A percentile compares a stretch with the other conserved stretches of the same genome.
Evolutionary conservation across 1,284 basidiomycete genomes (phyloP).

Genomic region (Trichosporon faecale): DNA sequence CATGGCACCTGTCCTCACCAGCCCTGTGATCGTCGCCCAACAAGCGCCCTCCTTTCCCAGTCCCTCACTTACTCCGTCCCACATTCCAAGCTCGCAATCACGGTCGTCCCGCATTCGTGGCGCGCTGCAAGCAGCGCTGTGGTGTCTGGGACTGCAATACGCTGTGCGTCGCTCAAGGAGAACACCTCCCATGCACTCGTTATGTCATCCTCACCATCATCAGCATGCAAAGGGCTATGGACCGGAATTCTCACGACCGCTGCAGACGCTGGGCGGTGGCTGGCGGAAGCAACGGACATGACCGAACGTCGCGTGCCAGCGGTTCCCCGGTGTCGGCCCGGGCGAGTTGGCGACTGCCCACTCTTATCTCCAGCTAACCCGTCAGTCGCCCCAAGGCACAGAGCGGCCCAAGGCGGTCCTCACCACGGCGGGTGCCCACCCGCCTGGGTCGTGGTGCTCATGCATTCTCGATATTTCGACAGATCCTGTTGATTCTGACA

Average conservation of each 20-base stretch:
- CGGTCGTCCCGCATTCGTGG: too few relatives aligned
- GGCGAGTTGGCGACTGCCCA: background rate
- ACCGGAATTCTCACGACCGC: background rate
- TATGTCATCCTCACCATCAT: background rate
- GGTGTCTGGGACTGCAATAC: too few relatives aligned
- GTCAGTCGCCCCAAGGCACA: background rate
- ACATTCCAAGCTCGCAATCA: too few relatives aligned
- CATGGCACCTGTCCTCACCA: too few relatives aligned
- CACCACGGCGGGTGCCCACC: background rate
- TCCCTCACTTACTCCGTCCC: too few relatives aligned
- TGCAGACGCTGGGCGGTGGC: background rate
- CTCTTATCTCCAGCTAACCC: constrained; percentile 2
- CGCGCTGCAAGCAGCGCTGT: too few relatives aligned
- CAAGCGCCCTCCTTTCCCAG: too few relatives aligned
- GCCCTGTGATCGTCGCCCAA: too few relatives aligned
- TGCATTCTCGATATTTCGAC: background rate
- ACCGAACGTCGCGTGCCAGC: background rate
- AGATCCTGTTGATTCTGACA: background rate
- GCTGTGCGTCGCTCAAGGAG: too few relatives aligned
- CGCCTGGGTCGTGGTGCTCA: background rate
- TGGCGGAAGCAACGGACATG: constrained; percentile 1
- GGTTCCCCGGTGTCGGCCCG: background rate
- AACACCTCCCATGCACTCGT: background rate
- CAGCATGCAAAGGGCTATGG: background rate
- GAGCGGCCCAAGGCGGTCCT: background rate